Conservation (phyloP, 768 basidiomycete genomes). For the Amanita polypyramis region DNA sequence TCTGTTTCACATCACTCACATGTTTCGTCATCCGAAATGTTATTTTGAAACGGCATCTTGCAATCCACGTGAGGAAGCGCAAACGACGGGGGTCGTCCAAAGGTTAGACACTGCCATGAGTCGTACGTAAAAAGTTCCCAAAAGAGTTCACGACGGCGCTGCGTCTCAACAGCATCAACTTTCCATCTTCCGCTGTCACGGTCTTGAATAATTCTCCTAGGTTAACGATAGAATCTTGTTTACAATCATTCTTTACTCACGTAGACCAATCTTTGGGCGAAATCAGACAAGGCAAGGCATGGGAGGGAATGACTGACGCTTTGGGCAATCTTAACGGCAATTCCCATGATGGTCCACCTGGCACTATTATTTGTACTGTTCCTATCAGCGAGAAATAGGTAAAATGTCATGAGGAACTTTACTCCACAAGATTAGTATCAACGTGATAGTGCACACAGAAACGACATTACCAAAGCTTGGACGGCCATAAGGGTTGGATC, state of each 20-base stretch:
- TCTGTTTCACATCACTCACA: constrained; percentile 31
- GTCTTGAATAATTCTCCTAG: constrained; percentile 27
- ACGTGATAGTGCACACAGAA: neutral
- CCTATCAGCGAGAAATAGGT: constrained; percentile 58
- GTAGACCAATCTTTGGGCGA: constrained; percentile 48
- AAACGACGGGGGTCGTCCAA: constrained; percentile 61
- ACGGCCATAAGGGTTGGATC: constrained; percentile 59
- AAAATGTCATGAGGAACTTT: constrained; percentile 65
- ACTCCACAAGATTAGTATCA: constrained; percentile 6
- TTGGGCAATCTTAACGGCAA: constrained; percentile 60
- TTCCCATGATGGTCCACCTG: constrained; percentile 59
- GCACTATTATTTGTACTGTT: constrained; percentile 56
- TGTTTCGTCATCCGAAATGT: constrained; percentile 41
- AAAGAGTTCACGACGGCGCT: constrained; percentile 54
- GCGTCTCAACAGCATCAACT: constrained; percentile 45
- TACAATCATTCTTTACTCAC: constrained; percentile 26
- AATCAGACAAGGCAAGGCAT: constrained; percentile 6
- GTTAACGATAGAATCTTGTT: neutral
- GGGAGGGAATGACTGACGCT: constrained; percentile 37
- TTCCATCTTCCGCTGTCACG: constrained; percentile 65
- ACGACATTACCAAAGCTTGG: constrained; percentile 46
- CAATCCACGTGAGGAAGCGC: constrained; percentile 58
- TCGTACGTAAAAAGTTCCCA: constrained; percentile 54
- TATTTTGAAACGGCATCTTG: constrained; percentile 43
- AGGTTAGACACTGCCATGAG: constrained; percentile 55